These are phyloP conservation scores for Rhodotorula taiwanensis DNA, from an alignment of 768 basidiomycete species.

Conservation along the genomic window DNA sequence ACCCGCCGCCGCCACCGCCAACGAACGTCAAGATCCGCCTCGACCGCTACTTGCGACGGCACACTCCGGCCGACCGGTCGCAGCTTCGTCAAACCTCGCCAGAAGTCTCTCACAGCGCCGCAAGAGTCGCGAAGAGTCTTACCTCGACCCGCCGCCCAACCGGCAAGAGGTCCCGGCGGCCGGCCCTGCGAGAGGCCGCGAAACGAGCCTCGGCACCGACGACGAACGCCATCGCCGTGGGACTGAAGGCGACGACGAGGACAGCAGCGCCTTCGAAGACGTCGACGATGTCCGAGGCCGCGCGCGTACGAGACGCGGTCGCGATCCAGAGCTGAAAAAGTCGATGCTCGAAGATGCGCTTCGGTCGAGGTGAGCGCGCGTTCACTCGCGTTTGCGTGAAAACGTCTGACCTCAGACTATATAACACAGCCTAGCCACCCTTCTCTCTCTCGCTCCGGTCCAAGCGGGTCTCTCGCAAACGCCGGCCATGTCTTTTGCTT, in stretches of 20 bases:
- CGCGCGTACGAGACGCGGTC: slow-evolving; percentile 14
- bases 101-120: not conserved
- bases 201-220: not conserved
- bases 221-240: slow-evolving; percentile 10
- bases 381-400: not conserved
- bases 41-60: not conserved
- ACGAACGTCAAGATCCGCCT: not conserved
- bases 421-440: slow-evolving; percentile 20
- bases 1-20: no score
- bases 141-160: no score
- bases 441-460: slow-evolving; percentile 23
- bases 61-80: not conserved
- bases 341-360: slow-evolving; percentile 32
- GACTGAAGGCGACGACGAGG: slow-evolving; percentile 33
- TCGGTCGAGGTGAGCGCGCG: slow-evolving; percentile 20
- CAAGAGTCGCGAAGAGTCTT: not conserved
- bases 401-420: not conserved
- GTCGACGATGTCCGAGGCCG: slow-evolving; percentile 7
- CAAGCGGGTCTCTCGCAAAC: slow-evolving; percentile 26
- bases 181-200: no score
- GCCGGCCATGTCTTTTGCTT: slow-evolving; percentile 19
- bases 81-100: not conserved
- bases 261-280: slow-evolving; percentile 28
- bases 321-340: slow-evolving; percentile 25
- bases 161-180: no score